A percentile compares a stretch with the other conserved stretches of the same genome.
Conservation (phyloP, 116 monocot species). For the Dioscorea cayenensis region DNA sequence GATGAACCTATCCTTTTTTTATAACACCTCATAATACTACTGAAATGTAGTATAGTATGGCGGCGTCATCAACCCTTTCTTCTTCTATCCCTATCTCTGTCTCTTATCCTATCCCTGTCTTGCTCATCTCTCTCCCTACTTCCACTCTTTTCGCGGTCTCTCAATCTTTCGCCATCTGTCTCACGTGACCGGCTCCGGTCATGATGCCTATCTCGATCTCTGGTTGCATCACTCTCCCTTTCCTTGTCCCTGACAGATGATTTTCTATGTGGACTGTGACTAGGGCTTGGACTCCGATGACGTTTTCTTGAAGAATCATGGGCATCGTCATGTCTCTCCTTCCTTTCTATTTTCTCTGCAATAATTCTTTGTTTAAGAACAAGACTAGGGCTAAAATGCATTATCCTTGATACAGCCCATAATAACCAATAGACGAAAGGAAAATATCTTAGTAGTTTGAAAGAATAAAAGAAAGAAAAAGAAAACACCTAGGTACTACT, state of each 20-base stretch:
- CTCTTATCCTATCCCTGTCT: conserved; percentile 36
- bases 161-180: conserved; percentile 28
- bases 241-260: conserved; percentile 37
- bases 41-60: not conserved
- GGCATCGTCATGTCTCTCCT: conserved; percentile 43
- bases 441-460: not conserved
- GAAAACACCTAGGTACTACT: too few relatives aligned
- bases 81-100: conserved; percentile 31
- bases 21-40: not conserved
- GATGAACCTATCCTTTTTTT: too few relatives aligned
- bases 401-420: not conserved
- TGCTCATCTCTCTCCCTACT: conserved; percentile 47
- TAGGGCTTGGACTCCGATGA: conserved; percentile 60
- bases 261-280: conserved; percentile 59
- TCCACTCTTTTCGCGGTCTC: conserved; percentile 54
- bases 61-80: conserved; percentile 31
- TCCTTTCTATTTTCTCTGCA: conserved; percentile 62
- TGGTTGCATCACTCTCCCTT: conserved; percentile 2
- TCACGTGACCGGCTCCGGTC: conserved; percentile 32
- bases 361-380: not conserved
- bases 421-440: not conserved
- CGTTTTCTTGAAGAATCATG: conserved; percentile 68
- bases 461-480: too few relatives aligned
- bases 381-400: not conserved
- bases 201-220: conserved; percentile 16